Evolutionary conservation across 805 yeast genomes (phyloP), one percentile per base, ranked within the genome.

Genomic region (Zygosaccharomyces bisporus): DNA sequence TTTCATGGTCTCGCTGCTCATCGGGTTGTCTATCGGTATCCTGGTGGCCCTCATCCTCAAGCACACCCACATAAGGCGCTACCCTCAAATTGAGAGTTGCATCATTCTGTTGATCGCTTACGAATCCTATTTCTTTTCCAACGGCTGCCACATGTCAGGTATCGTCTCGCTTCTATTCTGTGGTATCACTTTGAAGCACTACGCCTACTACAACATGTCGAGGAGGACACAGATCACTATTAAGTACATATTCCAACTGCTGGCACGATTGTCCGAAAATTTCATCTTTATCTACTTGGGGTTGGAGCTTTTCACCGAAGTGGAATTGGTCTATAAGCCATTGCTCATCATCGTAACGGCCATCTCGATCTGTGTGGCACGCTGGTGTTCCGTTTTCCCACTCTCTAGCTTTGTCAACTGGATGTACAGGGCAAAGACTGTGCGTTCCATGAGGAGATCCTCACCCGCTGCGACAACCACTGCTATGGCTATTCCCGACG

Each of bases 121-220:
- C 63, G 96, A 89, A 57, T 88, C 97, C 0, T 93, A 93, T 66
- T 93, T 93, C 72, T 93, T 93, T 67, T 90, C 98, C 34, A 93
- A 93, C 60, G 99, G 99, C 39, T 95, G 98, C 57, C 99, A 95
- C 64, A 93, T 93, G 99, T 90, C 98, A 4, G 99, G 99, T 36
- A 91, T 91, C 52, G 98, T 91, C 5, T 89, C 97, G 1, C 72
- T 93, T 53, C 69, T 93, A 53, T 93, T 93, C 69, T 91, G 97
- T 64, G 99, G 99, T 44, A 93, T 93, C 51, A 91, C 99, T 1
- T 71, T 93, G 63, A 93, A 91, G 64, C 98, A 95, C 66, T 93
- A 93, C 61, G 99, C 98, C 12, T 90, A 90, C 68, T 93, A 79
- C 68, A 95, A 91, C 68, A 93, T 93, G 99, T 88, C 97, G 4